phyloP scores from a whole-genome alignment of 305 asterid species.

The Fraxinus nigra region DNA sequence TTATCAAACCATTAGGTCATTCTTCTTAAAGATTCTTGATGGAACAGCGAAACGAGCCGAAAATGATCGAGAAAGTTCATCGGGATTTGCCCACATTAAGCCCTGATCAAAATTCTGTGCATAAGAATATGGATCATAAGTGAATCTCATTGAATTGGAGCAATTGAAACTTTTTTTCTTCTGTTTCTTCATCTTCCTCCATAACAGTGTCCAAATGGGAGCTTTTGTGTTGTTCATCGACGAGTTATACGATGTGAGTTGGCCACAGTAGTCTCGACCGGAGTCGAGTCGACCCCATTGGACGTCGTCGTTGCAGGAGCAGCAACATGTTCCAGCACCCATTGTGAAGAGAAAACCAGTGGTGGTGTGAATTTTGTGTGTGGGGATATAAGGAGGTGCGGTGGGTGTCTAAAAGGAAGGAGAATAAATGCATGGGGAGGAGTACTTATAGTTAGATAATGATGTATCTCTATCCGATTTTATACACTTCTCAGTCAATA shows the following conservation, averaged over 20 bases:
- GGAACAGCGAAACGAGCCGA: conserved; percentile 81
- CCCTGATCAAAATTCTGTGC: conserved; percentile 69
- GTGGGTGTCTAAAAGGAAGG: background rate
- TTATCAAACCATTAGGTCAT: conserved; percentile 32
- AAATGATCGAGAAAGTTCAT: conserved; percentile 55
- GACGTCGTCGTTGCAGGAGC: conserved; percentile 6
- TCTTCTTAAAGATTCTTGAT: conserved; percentile 46
- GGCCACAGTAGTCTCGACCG: conserved; percentile 37
- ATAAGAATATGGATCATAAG: conserved; percentile 63
- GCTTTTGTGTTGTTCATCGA: conserved; percentile 32
- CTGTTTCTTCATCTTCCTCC: conserved; percentile 67
- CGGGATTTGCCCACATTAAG: conserved; percentile 37
- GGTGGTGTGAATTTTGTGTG: background rate
- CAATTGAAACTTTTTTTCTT: conserved; percentile 36
- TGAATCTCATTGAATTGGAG: conserved; percentile 43
- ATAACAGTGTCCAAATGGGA: conserved; percentile 48
- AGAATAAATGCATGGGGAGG: conserved; percentile 8
- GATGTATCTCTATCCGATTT: conserved; percentile 3
- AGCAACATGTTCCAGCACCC: conserved; percentile 32
- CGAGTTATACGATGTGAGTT: conserved; percentile 21
- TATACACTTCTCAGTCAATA: conserved; percentile 12
- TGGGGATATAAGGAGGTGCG: conserved; percentile 1
- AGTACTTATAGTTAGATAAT: background rate
- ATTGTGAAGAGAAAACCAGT: conserved; percentile 8
- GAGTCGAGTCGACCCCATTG: conserved; percentile 44